These are phyloP conservation scores for Ambispora gerdemannii DNA, from an alignment of 192 early-diverging fungal species.

Conservation along the genomic window DNA sequence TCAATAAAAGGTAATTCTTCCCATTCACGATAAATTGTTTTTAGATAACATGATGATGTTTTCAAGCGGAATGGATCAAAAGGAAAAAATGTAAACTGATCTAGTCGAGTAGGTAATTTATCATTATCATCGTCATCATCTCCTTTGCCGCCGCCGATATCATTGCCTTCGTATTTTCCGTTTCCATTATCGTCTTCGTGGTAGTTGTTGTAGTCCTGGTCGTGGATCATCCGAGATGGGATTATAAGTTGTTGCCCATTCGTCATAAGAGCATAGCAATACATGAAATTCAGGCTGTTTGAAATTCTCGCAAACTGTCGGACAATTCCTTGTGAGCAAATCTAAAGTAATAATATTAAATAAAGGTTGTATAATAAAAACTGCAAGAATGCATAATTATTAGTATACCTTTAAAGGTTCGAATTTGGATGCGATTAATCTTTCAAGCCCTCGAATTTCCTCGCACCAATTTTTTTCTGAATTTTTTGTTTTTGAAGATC, in stretches of 20 bases:
- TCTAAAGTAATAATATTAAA: slow-evolving; percentile 25
- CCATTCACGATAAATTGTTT: slow-evolving; percentile 81
- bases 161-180: no score
- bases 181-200: no score
- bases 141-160: no score
- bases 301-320: slow-evolving; percentile 83
- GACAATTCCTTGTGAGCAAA: slow-evolving; percentile 76
- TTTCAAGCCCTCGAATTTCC: slow-evolving; percentile 66
- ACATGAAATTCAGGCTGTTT: slow-evolving; percentile 78
- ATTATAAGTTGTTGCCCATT: neutral
- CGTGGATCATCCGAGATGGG: neutral
- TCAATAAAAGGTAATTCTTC: slow-evolving; percentile 56
- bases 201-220: no score
- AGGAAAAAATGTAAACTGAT: slow-evolving; percentile 74
- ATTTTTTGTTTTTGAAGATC: no score
- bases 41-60: slow-evolving; percentile 64
- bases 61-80: slow-evolving; percentile 88
- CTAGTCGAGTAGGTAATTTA: neutral
- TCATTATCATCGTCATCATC: neutral
- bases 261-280: slow-evolving; percentile 70
- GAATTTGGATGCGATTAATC: slow-evolving; percentile 72
- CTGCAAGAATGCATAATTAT: neutral
- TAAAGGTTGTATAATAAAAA: neutral
- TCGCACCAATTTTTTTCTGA: slow-evolving; percentile 52
- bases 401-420: slow-evolving; percentile 64